Percentiles rank a stretch among this genome's conserved stretches.
These are phyloP conservation scores for Rhizopogon vulgaris DNA, from an alignment of 768 basidiomycete species.

Conservation along the genomic window DNA sequence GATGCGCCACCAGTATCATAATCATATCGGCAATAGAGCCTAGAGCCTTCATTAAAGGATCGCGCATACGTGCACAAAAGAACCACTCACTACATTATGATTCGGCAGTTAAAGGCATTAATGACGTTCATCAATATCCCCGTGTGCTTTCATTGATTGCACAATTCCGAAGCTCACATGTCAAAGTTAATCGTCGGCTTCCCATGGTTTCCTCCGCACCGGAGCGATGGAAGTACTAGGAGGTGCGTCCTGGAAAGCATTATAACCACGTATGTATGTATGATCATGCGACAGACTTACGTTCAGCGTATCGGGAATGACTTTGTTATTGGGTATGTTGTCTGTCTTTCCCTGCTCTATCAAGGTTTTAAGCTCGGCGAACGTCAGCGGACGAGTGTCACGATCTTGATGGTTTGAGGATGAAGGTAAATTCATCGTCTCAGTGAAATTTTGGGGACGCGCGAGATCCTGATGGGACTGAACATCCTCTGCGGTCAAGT, in stretches of 20 bases:
- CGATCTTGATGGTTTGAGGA: constrained; percentile 4
- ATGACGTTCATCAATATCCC: not conserved
- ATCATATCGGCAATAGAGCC: not conserved
- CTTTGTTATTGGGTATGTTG: constrained; percentile 73
- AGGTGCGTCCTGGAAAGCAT: constrained; percentile 37
- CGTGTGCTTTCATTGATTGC: not conserved
- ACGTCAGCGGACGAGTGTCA: constrained; percentile 48
- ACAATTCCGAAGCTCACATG: not conserved
- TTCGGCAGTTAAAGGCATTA: not conserved
- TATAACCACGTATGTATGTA: not conserved
- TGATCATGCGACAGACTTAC: constrained; percentile 32
- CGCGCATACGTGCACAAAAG: not conserved
- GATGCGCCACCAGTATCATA: not conserved
- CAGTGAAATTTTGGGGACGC: constrained; percentile 3
- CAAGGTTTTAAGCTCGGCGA: constrained; percentile 62
- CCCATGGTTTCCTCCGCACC: constrained; percentile 66
- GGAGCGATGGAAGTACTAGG: constrained; percentile 52
- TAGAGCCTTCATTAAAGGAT: not conserved
- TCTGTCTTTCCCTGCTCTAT: constrained; percentile 69
- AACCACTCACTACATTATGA: not conserved
- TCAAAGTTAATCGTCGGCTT: constrained; percentile 24
- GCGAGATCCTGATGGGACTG: constrained; percentile 7
- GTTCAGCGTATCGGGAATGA: constrained; percentile 61
- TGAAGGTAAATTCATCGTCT: not conserved
- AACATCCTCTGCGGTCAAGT: constrained; percentile 24